These are phyloP conservation scores for Amauroascus niger DNA, from an alignment of 2,329 filamentous ascomycete genomes.

Conservation along the genomic window DNA sequence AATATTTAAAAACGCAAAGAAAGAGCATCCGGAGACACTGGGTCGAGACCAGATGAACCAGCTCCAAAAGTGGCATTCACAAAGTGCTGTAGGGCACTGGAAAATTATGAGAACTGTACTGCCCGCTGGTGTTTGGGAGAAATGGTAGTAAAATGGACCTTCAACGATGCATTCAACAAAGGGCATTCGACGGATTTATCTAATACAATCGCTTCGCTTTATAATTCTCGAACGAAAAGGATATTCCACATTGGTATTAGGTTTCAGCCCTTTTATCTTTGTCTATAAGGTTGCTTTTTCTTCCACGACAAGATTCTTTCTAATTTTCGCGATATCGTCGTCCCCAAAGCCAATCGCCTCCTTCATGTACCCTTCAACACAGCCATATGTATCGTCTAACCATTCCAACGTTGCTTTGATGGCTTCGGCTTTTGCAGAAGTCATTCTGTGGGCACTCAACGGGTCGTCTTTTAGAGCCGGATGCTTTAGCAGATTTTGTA, in stretches of 20 bases:
- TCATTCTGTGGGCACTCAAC: slow-evolving; percentile 38
- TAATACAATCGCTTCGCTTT: too few relatives aligned
- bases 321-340: slow-evolving; percentile 43
- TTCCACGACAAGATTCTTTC: slow-evolving; percentile 41
- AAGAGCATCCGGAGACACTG: slow-evolving; percentile 35
- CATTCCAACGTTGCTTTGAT: slow-evolving; percentile 45
- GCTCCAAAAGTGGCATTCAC: slow-evolving; percentile 61
- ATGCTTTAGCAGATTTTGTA: slow-evolving; percentile 40
- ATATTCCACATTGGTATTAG: background rate
- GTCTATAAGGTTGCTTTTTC: slow-evolving; percentile 16
- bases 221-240: background rate
- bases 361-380: slow-evolving; percentile 54
- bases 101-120: slow-evolving; percentile 78
- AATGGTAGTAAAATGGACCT: slow-evolving; percentile 51
- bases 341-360: slow-evolving; percentile 49
- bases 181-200: slow-evolving; percentile 8
- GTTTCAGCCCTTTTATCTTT: too few relatives aligned
- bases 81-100: slow-evolving; percentile 80
- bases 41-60: slow-evolving; percentile 49
- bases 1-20: slow-evolving; percentile 33
- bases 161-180: background rate
- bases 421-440: slow-evolving; percentile 40
- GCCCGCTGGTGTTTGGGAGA: slow-evolving; percentile 71
- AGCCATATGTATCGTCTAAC: slow-evolving; percentile 52
- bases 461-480: slow-evolving; percentile 42